A percentile compares a stretch with the other conserved stretches of the same genome.
Conservation (phyloP, 1,284 basidiomycete genomes). For the Sutorius eximius region DNA sequence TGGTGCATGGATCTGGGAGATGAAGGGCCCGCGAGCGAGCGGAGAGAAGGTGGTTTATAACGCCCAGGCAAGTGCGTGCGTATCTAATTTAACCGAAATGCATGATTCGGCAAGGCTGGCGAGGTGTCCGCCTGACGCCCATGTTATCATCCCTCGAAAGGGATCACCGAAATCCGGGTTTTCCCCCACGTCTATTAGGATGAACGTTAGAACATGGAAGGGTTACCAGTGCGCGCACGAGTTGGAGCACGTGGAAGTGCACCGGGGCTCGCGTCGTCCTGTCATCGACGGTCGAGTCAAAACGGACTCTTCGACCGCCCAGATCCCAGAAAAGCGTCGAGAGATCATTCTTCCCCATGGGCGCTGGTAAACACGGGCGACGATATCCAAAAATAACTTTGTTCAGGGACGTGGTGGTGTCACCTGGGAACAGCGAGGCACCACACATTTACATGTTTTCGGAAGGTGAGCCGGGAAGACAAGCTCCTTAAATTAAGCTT, state of each 20-base stretch:
- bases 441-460: neutral
- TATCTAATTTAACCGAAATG: neutral
- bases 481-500: neutral
- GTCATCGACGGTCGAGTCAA: neutral
- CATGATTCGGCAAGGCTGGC: neutral
- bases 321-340: neutral
- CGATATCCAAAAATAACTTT: neutral
- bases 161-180: neutral
- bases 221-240: too few relatives aligned
- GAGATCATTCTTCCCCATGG: neutral
- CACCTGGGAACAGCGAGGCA: neutral
- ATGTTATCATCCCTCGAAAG: neutral
- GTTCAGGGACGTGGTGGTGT: neutral
- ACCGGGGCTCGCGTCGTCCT: too few relatives aligned
- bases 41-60: neutral
- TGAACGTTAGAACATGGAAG: neutral
- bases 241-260: neutral
- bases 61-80: neutral
- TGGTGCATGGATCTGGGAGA: conserved; percentile 1
- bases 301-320: neutral
- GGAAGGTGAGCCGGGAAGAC: neutral
- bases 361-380: neutral
- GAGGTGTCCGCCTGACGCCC: neutral
- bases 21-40: neutral
- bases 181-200: neutral